These are phyloP conservation scores for Ophiostoma quercus DNA, from an alignment of 2,329 filamentous ascomycete species.

Conservation along the genomic window DNA sequence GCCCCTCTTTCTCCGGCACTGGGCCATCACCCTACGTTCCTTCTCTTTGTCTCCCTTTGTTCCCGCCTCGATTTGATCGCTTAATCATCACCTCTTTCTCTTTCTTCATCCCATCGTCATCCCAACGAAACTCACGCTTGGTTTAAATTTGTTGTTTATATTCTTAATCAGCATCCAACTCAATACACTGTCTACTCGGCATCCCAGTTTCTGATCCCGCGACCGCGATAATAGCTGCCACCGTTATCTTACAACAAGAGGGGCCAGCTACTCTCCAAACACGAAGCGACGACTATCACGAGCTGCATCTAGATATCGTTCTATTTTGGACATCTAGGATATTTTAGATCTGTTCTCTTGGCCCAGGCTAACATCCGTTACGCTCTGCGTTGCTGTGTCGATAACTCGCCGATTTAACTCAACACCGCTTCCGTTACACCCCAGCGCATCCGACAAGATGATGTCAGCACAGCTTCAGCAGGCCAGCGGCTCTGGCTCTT, in stretches of 20 bases:
- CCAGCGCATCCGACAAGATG: constrained; percentile 23
- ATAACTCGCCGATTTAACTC: background rate
- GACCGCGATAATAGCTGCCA: background rate
- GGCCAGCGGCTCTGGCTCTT: constrained; percentile 26
- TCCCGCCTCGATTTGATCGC: background rate
- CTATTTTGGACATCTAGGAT: background rate
- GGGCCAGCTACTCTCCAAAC: background rate
- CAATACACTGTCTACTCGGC: background rate
- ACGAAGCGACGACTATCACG: background rate
- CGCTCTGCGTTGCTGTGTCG: background rate
- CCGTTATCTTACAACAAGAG: background rate
- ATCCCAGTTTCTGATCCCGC: background rate
- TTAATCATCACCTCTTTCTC: background rate
- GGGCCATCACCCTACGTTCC: background rate
- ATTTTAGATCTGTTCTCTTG: background rate
- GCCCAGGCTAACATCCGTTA: background rate
- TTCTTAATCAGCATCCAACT: background rate
- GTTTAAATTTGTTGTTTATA: background rate
- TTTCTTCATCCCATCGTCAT: background rate
- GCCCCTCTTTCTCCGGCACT: constrained; percentile 11
- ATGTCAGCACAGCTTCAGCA: constrained; percentile 29
- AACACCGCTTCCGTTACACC: background rate
- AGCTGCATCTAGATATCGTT: background rate
- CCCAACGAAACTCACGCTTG: background rate
- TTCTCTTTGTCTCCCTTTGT: constrained; percentile 11